phyloP scores from a whole-genome alignment of 495 filamentous ascomycete genomes.

The Astrothelium subdiscretum region DNA sequence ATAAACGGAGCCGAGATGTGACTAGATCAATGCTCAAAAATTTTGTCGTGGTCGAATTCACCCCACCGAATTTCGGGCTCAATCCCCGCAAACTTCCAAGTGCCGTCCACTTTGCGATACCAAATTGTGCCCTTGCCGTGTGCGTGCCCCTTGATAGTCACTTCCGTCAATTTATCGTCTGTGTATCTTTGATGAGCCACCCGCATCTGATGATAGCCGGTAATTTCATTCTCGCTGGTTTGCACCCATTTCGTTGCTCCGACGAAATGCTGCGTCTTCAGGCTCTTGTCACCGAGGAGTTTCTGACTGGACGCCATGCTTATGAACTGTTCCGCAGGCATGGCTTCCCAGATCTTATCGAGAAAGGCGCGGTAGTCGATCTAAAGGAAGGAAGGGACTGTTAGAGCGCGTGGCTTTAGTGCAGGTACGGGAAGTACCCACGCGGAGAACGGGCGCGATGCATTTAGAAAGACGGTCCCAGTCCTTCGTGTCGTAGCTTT shows the following conservation, averaged over 20 bases:
- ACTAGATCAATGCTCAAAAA: slow-evolving; percentile 19
- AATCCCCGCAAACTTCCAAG: slow-evolving; percentile 75
- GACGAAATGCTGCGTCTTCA: slow-evolving; percentile 70
- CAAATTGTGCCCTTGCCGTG: slow-evolving; percentile 62
- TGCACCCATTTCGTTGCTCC: slow-evolving; percentile 63
- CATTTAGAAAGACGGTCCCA: slow-evolving; percentile 59
- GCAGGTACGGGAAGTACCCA: slow-evolving; percentile 19
- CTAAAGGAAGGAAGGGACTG: slow-evolving; percentile 14
- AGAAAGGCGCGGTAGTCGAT: slow-evolving; percentile 69
- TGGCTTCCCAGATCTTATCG: slow-evolving; percentile 57
- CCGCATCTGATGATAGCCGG: slow-evolving; percentile 66
- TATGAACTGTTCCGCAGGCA: slow-evolving; percentile 62
- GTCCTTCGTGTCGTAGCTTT: slow-evolving; percentile 75
- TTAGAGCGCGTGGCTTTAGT: slow-evolving; percentile 7
- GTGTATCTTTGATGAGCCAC: slow-evolving; percentile 61
- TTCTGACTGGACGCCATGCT: slow-evolving; percentile 52
- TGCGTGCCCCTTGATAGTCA: slow-evolving; percentile 52
- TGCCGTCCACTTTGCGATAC: slow-evolving; percentile 62
- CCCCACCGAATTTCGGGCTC: slow-evolving; percentile 58
- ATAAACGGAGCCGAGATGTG: not conserved
- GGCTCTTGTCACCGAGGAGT: slow-evolving; percentile 57
- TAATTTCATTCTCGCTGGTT: slow-evolving; percentile 52
- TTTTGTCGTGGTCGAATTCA: slow-evolving; percentile 54
- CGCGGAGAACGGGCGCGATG: slow-evolving; percentile 58
- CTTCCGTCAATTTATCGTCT: slow-evolving; percentile 36